phyloP scores from a whole-genome alignment of 192 early-diverging fungal genomes.

The Lunasporangiospora selenospora region DNA sequence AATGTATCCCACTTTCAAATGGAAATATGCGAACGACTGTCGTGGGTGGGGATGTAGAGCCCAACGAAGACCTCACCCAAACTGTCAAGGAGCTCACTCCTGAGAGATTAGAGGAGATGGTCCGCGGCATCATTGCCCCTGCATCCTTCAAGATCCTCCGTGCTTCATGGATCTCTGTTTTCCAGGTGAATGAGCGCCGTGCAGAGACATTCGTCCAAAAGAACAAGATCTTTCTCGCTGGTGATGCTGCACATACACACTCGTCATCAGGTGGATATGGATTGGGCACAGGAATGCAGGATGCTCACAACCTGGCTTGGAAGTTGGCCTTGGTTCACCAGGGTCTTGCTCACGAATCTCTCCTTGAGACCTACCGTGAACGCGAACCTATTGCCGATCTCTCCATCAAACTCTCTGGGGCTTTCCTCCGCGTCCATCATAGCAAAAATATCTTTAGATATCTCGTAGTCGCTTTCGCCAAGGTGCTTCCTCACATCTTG shows the following conservation, averaged over 20 bases:
- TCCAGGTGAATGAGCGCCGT: constrained; percentile 33
- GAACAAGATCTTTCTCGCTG: constrained; percentile 47
- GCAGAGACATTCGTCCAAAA: constrained; percentile 33
- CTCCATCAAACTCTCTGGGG: constrained; percentile 20
- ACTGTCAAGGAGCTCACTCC: constrained; percentile 5
- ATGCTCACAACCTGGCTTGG: constrained; percentile 56
- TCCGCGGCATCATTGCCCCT: constrained; percentile 3
- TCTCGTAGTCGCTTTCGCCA: neutral
- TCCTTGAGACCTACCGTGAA: constrained; percentile 21
- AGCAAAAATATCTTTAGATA: neutral
- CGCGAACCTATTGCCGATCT: constrained; percentile 24
- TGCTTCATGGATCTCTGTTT: constrained; percentile 15
- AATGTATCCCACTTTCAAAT: constrained; percentile 11
- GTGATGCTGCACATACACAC: constrained; percentile 51
- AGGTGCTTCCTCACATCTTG: neutral
- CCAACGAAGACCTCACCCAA: constrained; percentile 2
- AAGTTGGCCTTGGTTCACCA: constrained; percentile 49
- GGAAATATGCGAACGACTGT: constrained; percentile 5
- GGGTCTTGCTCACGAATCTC: neutral
- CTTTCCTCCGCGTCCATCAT: constrained; percentile 12
- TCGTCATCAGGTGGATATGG: constrained; percentile 51
- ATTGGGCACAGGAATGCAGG: constrained; percentile 48
- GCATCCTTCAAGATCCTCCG: constrained; percentile 16
- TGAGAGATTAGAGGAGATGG: constrained; percentile 23
- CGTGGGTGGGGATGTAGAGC: constrained; percentile 1